phyloP scores from a whole-genome alignment of 2,329 filamentous ascomycete genomes.

The Eutypella sp. region DNA sequence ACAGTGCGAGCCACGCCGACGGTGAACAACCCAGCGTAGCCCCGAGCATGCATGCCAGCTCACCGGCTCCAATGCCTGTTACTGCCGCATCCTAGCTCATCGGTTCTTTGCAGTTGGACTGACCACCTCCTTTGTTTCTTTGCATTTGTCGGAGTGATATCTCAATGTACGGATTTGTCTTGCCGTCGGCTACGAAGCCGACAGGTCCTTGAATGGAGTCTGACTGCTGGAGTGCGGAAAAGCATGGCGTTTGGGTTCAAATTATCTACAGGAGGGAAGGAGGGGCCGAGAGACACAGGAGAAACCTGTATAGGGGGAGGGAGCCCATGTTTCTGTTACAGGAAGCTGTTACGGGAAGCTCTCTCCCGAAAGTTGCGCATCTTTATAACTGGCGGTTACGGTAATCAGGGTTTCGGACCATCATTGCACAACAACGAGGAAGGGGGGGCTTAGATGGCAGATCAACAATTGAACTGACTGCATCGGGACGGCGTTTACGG shows the following conservation, averaged over 20 bases:
- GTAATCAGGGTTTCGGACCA: neutral
- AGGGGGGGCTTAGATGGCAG: constrained; percentile 4
- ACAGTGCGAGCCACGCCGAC: constrained; percentile 34
- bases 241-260: constrained; percentile 26
- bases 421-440: too few relatives aligned
- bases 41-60: constrained; percentile 47
- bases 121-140: constrained; percentile 1
- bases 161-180: neutral
- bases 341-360: too few relatives aligned
- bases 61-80: constrained; percentile 46
- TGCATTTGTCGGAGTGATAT: neutral
- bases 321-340: too few relatives aligned
- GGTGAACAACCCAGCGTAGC: constrained; percentile 48
- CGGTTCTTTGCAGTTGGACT: neutral
- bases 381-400: constrained; percentile 1
- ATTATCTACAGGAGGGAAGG: constrained; percentile 8
- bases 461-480: constrained; percentile 6
- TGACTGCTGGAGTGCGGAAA: constrained; percentile 14
- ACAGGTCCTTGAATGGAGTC: constrained; percentile 13
- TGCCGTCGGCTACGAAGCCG: neutral
- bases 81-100: constrained; percentile 37
- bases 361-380: too few relatives aligned
- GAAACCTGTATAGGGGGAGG: too few relatives aligned
- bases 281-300: too few relatives aligned
- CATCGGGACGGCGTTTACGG: constrained; percentile 10